A percentile compares a stretch with the other conserved stretches of the same genome.
Conservation (phyloP, 768 basidiomycete species). For the Lactarius quietus region DNA sequence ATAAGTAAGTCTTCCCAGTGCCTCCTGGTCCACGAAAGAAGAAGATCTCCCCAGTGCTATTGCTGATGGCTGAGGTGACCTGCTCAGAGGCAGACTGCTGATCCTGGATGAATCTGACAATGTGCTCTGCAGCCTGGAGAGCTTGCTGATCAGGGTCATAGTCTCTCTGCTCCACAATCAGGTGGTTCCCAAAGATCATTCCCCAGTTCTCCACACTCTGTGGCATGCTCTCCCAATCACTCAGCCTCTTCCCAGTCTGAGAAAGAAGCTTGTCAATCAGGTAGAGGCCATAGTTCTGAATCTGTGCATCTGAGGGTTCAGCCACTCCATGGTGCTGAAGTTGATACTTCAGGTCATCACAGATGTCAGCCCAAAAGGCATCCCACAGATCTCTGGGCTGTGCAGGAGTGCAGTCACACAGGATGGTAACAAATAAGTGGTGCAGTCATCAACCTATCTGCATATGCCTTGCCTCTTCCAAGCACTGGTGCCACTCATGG, state of each 20-base stretch:
- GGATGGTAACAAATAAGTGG: no score
- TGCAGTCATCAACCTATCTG: constrained; percentile 41
- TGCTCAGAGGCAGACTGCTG: constrained; percentile 26
- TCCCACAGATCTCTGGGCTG: constrained; percentile 41
- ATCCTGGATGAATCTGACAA: no score
- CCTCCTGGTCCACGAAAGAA: no score
- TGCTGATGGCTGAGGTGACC: constrained; percentile 25
- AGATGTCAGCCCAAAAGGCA: constrained; percentile 36
- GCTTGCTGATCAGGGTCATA: no score
- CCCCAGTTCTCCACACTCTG: constrained; percentile 31
- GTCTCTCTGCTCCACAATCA: constrained; percentile 39
- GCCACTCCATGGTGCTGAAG: no score
- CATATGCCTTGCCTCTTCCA: constrained; percentile 41
- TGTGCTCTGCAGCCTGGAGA: no score
- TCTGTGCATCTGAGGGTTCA: no score
- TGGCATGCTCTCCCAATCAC: constrained; percentile 35
- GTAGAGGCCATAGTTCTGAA: no score
- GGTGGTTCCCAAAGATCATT: constrained; percentile 25
- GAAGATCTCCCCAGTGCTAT: no score
- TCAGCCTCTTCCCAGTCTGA: constrained; percentile 28
- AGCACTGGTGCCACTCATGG: constrained; percentile 40
- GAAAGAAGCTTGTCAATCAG: constrained; percentile 32
- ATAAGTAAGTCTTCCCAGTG: no score
- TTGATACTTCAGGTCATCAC: no score
- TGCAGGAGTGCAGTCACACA: no score